phyloP scores from a whole-genome alignment of 2,329 filamentous ascomycete species.

The Apiospora phragmitis region DNA sequence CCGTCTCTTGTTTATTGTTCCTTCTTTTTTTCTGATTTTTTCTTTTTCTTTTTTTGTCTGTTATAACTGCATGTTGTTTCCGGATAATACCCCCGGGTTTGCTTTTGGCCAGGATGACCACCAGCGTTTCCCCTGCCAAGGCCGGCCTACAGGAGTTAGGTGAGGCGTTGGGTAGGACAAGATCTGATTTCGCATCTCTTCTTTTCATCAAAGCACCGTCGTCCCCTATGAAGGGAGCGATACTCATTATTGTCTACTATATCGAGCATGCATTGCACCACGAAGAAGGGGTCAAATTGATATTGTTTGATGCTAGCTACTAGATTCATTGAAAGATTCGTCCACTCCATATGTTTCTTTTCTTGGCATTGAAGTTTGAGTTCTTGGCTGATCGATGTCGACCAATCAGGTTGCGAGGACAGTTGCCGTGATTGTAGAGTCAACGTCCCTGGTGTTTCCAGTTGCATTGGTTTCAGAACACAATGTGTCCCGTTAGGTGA shows the following conservation, averaged over 20 bases:
- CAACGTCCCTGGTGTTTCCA: background rate
- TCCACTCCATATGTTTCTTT: background rate
- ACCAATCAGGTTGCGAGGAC: background rate
- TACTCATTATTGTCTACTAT: background rate
- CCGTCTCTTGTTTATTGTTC: background rate
- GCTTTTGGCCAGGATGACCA: background rate
- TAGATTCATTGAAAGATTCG: background rate
- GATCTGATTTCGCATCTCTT: background rate
- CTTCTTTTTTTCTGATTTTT: background rate
- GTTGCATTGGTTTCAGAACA: background rate
- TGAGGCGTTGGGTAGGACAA: background rate
- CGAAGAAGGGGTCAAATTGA: background rate
- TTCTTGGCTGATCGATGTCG: background rate
- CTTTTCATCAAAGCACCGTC: background rate
- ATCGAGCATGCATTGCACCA: constrained; percentile 1
- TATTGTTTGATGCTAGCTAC: background rate
- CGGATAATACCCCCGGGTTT: constrained; percentile 26
- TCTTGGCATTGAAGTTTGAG: background rate
- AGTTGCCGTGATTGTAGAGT: background rate
- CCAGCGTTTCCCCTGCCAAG: background rate
- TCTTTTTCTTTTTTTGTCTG: constrained; percentile 11
- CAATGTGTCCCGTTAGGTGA: background rate
- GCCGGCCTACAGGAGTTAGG: background rate
- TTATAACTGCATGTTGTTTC: constrained; percentile 22
- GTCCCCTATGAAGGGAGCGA: background rate